Percentiles rank a stretch among this genome's conserved stretches.
Conservation (phyloP, 768 basidiomycete species). For the Botryobasidium botryosum region DNA sequence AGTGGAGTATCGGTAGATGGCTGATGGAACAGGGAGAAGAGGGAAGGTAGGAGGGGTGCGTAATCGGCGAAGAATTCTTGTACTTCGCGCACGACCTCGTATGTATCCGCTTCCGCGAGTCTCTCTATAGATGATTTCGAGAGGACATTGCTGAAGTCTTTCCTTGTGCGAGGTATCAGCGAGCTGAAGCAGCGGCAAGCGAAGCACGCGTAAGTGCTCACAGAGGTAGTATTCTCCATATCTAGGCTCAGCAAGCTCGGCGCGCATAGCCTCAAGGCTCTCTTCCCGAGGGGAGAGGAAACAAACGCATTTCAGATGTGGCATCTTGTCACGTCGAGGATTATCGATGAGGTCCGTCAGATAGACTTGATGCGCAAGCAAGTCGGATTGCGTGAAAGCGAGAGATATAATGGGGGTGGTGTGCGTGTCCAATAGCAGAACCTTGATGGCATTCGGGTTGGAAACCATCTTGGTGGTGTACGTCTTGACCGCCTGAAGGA, state of each 20-base stretch:
- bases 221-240: slow-evolving; percentile 99
- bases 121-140: slow-evolving; percentile 83
- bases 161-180: background rate
- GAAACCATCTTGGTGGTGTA: slow-evolving; percentile 84
- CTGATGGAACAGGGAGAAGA: slow-evolving; percentile 73
- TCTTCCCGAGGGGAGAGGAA: slow-evolving; percentile 73
- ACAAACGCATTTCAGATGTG: slow-evolving; percentile 94
- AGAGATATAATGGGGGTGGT: slow-evolving; percentile 97
- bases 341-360: slow-evolving; percentile 97
- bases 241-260: slow-evolving; percentile 75
- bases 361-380: slow-evolving; percentile 92
- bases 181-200: too few relatives aligned
- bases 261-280: slow-evolving; percentile 65
- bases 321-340: slow-evolving; percentile 73
- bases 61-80: slow-evolving; percentile 99
- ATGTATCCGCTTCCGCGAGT: slow-evolving; percentile 85
- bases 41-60: slow-evolving; percentile 62
- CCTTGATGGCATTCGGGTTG: slow-evolving; percentile 81
- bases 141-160: slow-evolving; percentile 92
- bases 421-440: slow-evolving; percentile 82
- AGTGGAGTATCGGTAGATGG: slow-evolving; percentile 47
- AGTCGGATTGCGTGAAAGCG: slow-evolving; percentile 81
- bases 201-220: slow-evolving; percentile 36
- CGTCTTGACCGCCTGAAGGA: slow-evolving; percentile 85
- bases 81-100: slow-evolving; percentile 90